Evolutionary conservation across 2,329 filamentous ascomycete species (phyloP).

Genomic region (Fusarium longipes): DNA sequence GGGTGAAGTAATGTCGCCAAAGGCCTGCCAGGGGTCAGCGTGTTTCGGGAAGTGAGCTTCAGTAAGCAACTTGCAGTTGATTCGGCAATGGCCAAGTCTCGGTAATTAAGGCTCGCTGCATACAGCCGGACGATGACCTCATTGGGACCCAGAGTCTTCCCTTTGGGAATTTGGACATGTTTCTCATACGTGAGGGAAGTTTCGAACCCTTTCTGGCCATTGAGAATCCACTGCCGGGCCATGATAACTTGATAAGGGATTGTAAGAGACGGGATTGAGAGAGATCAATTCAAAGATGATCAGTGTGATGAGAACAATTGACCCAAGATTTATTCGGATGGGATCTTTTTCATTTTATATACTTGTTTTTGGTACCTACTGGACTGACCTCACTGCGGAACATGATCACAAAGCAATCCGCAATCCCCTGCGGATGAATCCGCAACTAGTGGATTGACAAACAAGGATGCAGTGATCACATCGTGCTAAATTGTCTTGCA

Average conservation of each 20-base stretch:
- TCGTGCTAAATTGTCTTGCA: background rate
- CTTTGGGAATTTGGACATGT: conserved; percentile 23
- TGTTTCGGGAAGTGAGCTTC: background rate
- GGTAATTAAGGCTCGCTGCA: conserved; percentile 62
- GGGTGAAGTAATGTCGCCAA: conserved; percentile 41
- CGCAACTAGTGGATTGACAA: background rate
- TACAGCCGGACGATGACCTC: conserved; percentile 70
- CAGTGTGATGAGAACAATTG: too few species aligned
- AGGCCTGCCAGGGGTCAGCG: conserved; percentile 25
- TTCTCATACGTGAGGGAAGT: conserved; percentile 50
- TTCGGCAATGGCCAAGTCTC: conserved; percentile 58
- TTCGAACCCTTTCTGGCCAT: conserved; percentile 50
- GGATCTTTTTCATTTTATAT: background rate
- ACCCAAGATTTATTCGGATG: too few species aligned
- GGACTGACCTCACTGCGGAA: background rate
- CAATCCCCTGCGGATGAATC: background rate
- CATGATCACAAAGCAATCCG: conserved; percentile 1
- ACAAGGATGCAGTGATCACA: too few species aligned
- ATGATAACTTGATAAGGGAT: too few species aligned
- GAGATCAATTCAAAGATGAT: too few species aligned
- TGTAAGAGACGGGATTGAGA: too few species aligned
- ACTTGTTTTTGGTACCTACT: background rate
- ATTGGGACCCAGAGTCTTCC: conserved; percentile 60
- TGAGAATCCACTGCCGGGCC: conserved; percentile 40
- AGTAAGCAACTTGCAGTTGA: conserved; percentile 43